Conservation (phyloP, 2,329 filamentous ascomycete genomes). For the Nigrograna mackinnonii region DNA sequence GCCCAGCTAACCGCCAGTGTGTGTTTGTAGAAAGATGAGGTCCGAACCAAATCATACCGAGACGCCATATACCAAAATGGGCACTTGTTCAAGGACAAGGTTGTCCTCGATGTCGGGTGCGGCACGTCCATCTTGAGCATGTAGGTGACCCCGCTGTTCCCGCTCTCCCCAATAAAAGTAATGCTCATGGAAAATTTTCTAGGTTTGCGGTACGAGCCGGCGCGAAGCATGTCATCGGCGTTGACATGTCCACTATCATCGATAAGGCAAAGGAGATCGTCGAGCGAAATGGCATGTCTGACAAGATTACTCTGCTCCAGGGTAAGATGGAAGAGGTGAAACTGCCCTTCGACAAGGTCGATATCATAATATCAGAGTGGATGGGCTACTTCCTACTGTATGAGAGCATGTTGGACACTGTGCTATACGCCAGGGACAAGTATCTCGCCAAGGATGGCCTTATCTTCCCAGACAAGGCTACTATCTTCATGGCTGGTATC, state of each 20-base stretch:
- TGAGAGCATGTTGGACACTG: constrained; percentile 98
- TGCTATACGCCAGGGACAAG: constrained; percentile 91
- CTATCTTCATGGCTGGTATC: constrained; percentile 94
- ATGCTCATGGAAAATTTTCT: constrained; percentile 4
- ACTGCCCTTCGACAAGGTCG: constrained; percentile 91
- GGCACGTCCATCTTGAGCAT: constrained; percentile 98
- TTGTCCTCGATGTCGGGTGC: constrained; percentile 96
- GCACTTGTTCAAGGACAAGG: constrained; percentile 88
- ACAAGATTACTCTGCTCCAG: constrained; percentile 97
- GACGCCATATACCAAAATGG: constrained; percentile 97
- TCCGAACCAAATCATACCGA: constrained; percentile 94
- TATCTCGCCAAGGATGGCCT: constrained; percentile 86
- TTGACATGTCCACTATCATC: constrained; percentile 99
- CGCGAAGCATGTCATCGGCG: constrained; percentile 97
- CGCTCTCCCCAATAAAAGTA: constrained; percentile 1
- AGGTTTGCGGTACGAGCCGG: constrained; percentile 98
- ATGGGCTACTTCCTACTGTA: constrained; percentile 99
- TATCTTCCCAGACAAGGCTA: constrained; percentile 99
- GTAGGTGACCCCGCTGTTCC: constrained; percentile 56
- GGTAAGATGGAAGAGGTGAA: constrained; percentile 99
- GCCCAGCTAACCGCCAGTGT: constrained; percentile 10
- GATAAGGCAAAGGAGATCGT: constrained; percentile 98
- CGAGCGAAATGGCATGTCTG: constrained; percentile 83
- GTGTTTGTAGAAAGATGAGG: constrained; percentile 83
- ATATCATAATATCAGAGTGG: constrained; percentile 99